These are phyloP conservation scores for Scheffersomyces stambukii DNA, from an alignment of 1,139 yeast species.

Conservation along the genomic window DNA sequence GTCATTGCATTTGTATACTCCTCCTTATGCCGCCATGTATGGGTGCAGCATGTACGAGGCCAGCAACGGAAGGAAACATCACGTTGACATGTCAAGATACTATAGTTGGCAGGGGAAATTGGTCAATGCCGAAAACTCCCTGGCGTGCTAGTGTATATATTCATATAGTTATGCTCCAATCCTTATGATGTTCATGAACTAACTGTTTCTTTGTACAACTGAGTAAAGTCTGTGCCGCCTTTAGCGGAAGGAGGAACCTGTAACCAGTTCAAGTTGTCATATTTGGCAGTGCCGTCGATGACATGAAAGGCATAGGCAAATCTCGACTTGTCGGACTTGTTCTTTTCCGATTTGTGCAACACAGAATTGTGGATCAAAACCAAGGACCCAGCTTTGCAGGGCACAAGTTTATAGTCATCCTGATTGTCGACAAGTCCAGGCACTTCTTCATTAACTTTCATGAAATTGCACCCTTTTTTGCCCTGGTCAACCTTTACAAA, in stretches of 20 bases:
- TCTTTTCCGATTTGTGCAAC: conserved; percentile 66
- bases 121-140: conserved; percentile 25
- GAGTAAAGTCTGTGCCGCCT: conserved; percentile 54
- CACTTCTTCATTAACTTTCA: conserved; percentile 22
- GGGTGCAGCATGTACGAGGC: conserved; percentile 65
- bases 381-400: conserved; percentile 69
- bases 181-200: too few species aligned
- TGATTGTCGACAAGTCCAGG: conserved; percentile 37
- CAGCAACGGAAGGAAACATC: conserved; percentile 47
- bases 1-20: conserved; percentile 70
- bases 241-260: conserved; percentile 68
- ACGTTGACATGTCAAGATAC: conserved; percentile 58
- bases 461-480: conserved; percentile 50
- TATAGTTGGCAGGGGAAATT: conserved; percentile 59
- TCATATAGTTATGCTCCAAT: background rate
- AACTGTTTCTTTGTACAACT: conserved; percentile 26
- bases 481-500: conserved; percentile 54
- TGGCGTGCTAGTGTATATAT: conserved; percentile 24
- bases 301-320: conserved; percentile 80
- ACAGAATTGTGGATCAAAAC: conserved; percentile 69
- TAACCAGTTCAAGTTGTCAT: conserved; percentile 69
- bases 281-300: conserved; percentile 59
- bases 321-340: conserved; percentile 52
- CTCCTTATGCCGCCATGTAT: conserved; percentile 68
- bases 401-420: conserved; percentile 46